phyloP scores from a whole-genome alignment of 2,329 filamentous ascomycete genomes.

The Cordyceps militaris region DNA sequence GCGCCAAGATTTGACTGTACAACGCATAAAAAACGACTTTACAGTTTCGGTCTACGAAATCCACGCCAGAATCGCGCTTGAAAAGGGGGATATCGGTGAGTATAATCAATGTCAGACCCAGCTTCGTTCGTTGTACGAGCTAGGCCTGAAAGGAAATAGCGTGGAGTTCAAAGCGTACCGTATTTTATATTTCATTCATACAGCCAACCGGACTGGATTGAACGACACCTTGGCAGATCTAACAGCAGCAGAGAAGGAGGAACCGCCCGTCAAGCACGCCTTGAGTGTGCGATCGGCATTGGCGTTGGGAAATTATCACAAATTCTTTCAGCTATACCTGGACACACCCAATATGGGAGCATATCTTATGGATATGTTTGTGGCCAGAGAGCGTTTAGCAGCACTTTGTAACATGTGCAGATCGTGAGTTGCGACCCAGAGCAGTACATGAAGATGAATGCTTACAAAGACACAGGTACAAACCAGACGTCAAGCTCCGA shows the following conservation, averaged over 20 bases:
- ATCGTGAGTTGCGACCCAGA: slow-evolving; percentile 56
- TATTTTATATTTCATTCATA: slow-evolving; percentile 99
- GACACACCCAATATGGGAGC: slow-evolving; percentile 94
- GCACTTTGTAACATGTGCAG: slow-evolving; percentile 89
- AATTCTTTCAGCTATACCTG: slow-evolving; percentile 93
- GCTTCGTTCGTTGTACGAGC: slow-evolving; percentile 81
- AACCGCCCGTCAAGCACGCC: slow-evolving; percentile 80
- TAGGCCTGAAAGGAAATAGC: slow-evolving; percentile 80
- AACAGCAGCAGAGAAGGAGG: slow-evolving; percentile 92
- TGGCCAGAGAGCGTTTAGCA: slow-evolving; percentile 83
- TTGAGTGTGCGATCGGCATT: slow-evolving; percentile 84
- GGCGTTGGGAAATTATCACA: slow-evolving; percentile 93
- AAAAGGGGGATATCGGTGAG: slow-evolving; percentile 99
- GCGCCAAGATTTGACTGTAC: slow-evolving; percentile 94
- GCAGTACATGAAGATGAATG: neutral
- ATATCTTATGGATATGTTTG: slow-evolving; percentile 99
- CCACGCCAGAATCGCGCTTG: slow-evolving; percentile 92
- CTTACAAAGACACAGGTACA: slow-evolving; percentile 59
- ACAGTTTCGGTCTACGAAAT: slow-evolving; percentile 96
- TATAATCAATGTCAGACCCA: slow-evolving; percentile 99
- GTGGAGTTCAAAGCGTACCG: slow-evolving; percentile 98
- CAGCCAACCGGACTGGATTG: slow-evolving; percentile 94
- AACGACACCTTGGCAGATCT: slow-evolving; percentile 98
- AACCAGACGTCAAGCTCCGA: slow-evolving; percentile 78
- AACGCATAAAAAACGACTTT: slow-evolving; percentile 94